Evolutionary conservation across 2,329 filamentous ascomycete genomes (phyloP), one percentile per base, ranked within the genome.

Genomic region (Penicillium nordicum): DNA sequence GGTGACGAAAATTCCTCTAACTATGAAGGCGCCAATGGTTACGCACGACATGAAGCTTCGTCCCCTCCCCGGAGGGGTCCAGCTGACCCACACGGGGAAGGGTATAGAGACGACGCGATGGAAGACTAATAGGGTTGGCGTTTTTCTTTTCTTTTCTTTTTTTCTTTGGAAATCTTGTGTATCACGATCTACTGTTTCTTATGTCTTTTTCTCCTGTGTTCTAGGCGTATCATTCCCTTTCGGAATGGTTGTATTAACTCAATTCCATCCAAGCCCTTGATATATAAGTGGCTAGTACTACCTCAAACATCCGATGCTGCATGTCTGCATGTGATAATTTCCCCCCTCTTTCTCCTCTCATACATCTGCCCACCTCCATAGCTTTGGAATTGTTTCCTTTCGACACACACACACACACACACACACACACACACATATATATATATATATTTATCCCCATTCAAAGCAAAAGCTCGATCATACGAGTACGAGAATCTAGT

Each of bases 11-110:
- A 72, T 43, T 67, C 67, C 5, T 71, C 70, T 21, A 62, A 66
- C 12, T 67, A 68, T 43, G 71, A 69, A 21, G 69, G 67, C 5
- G 63, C 64, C 45, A 68, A 72, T 54, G 70, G 69, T 29, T 69
- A 72, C 58, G 67, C 61, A 50, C 70, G 64, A 38, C 72, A 70
- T 49, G 71, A 69, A 36, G 67, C 63, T 54, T 73, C 70, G 11
- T 72, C 64, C 21, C 67, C 67, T 44, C 62, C 59, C 14, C 64
- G 62, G 5, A 42, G 50, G n/a, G 61, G 63, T 16, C 60, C 50
- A 32, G 47, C 34, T 40, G 64, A 60, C 25, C 54, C 46, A 41
- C 65, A 55, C 16, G 67, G 52, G 52, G 45, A 66, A 40, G 63
- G 58, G 30, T 62, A 67, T 42, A 67, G 58, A 29, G 67, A 70